phyloP scores from a whole-genome alignment of 2,329 filamentous ascomycete genomes.

The Knoxdaviesia capensis region DNA sequence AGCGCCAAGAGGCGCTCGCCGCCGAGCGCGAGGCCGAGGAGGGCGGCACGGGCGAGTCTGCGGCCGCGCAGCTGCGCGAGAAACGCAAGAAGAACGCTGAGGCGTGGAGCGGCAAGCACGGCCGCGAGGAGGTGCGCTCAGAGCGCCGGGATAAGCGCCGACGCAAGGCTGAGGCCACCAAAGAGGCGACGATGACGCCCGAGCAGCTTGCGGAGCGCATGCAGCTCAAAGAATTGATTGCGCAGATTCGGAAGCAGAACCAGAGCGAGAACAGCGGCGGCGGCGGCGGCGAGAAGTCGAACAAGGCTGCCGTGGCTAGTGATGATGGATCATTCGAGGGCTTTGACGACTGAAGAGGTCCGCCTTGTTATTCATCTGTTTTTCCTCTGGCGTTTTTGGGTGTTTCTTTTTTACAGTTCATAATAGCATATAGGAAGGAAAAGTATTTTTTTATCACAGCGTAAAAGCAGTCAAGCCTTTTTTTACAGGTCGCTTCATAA shows the following conservation, averaged over 20 bases:
- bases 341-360: conserved; percentile 25
- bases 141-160: conserved; percentile 44
- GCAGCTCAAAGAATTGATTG: conserved; percentile 44
- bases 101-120: conserved; percentile 55
- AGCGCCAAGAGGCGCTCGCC: conserved; percentile 35
- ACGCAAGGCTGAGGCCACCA: conserved; percentile 42
- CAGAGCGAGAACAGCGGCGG: conserved; percentile 13
- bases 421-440: neutral
- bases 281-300: conserved; percentile 5
- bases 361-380: neutral
- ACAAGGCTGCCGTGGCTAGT: no score
- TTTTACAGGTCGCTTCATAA: neutral
- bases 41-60: conserved; percentile 14
- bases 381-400: neutral
- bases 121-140: conserved; percentile 41
- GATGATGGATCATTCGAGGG: conserved; percentile 24
- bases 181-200: conserved; percentile 45
- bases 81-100: conserved; percentile 42
- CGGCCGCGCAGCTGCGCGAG: conserved; percentile 17
- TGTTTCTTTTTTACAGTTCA: neutral
- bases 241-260: conserved; percentile 40
- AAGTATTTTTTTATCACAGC: neutral
- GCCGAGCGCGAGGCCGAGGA: conserved; percentile 23
- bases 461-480: neutral
- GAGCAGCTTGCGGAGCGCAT: conserved; percentile 42